Percentiles rank a stretch among this genome's conserved stretches.
These are phyloP conservation scores for Pestalotiopsis sp. DNA, from an alignment of 2,329 filamentous ascomycete genomes.

Conservation along the genomic window DNA sequence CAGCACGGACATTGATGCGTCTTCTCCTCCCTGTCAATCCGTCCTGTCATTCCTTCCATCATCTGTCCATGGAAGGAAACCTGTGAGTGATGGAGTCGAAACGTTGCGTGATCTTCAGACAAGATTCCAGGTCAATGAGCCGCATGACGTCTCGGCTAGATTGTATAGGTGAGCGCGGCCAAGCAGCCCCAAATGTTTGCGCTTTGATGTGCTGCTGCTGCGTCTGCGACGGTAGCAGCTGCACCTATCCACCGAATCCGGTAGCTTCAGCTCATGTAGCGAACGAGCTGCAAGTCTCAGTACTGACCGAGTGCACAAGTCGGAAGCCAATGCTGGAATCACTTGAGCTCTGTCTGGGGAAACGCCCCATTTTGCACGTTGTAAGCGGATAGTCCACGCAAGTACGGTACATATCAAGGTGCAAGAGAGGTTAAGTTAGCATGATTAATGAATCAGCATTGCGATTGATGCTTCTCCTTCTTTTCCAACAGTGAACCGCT, in stretches of 20 bases:
- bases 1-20: background rate
- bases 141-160: constrained; percentile 2
- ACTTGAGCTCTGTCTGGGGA: background rate
- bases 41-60: background rate
- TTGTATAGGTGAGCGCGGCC: background rate
- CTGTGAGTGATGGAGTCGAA: background rate
- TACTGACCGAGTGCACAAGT: background rate
- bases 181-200: background rate
- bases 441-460: background rate
- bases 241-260: background rate
- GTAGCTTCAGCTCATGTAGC: background rate
- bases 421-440: too few species aligned
- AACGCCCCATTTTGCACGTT: background rate
- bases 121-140: background rate
- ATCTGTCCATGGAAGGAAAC: background rate
- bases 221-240: background rate
- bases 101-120: constrained; percentile 4
- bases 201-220: background rate
- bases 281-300: background rate
- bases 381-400: background rate
- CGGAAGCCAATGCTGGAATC: background rate
- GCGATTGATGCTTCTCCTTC: background rate
- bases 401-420: too few species aligned
- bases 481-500: background rate
- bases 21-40: background rate